Percentiles rank a stretch among this genome's conserved stretches.
Conservation (phyloP, 805 yeast genomes). For the Lipomyces anomalus region DNA sequence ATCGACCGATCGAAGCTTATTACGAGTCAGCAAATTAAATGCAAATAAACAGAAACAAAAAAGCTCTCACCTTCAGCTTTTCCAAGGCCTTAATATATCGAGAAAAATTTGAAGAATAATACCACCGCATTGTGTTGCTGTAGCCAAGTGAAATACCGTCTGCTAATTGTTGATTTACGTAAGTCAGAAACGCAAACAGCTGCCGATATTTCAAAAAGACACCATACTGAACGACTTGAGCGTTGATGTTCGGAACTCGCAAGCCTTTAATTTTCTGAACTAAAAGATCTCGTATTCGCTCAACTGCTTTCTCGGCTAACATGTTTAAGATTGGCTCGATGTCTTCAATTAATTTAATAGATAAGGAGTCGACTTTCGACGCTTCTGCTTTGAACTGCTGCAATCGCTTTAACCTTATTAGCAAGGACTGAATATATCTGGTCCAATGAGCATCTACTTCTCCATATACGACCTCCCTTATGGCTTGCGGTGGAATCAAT, state of each 20-base stretch:
- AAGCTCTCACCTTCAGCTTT: constrained; percentile 50
- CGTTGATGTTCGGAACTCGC: constrained; percentile 58
- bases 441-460: constrained; percentile 59
- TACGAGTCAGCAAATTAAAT: no score
- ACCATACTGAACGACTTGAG: constrained; percentile 67
- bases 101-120: constrained; percentile 71
- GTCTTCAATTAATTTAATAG: constrained; percentile 11
- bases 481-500: constrained; percentile 66
- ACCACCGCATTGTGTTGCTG: constrained; percentile 87
- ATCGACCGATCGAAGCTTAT: constrained; percentile 54
- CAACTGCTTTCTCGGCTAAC: constrained; percentile 46
- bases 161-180: constrained; percentile 58
- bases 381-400: constrained; percentile 37
- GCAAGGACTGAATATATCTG: constrained; percentile 40
- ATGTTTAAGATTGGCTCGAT: constrained; percentile 13
- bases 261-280: constrained; percentile 61
- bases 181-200: constrained; percentile 50
- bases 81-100: constrained; percentile 70
- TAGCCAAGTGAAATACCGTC: constrained; percentile 73
- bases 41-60: no score
- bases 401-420: constrained; percentile 54
- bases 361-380: constrained; percentile 10
- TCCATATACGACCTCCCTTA: constrained; percentile 52
- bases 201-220: constrained; percentile 55
- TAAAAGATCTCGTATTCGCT: constrained; percentile 66